Base-by-base conservation (phyloP, 768 basidiomycete species). In the Collybiopsis luxurians region DNA sequence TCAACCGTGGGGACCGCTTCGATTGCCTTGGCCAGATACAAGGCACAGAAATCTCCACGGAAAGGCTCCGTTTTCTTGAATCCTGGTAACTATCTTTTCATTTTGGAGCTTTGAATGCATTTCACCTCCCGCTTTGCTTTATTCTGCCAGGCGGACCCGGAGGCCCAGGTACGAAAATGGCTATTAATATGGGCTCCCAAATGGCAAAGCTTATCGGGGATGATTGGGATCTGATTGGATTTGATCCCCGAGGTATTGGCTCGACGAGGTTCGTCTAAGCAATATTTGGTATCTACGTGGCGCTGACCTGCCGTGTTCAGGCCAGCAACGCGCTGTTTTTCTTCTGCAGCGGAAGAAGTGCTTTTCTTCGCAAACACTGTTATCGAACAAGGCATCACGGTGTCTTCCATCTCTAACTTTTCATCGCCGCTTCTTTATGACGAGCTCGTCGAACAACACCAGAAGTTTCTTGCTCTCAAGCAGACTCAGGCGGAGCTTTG, bases 221-320 rank as follows among this genome's bases (percentile, higher is more conserved):
- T 13, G 63, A 67, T 13, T 69, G 63, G 60, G 68, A 71, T 50
- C 34, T 71, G 5, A 50, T 71, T 7, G 68, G 68, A 3, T 71
- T 69, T 36, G 69, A 71, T 53, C 68, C 67, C 21, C 59, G 69
- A 44, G 68, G 63, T 2, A 63, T 67, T 48, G 63, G 63, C 31
- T 24, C 56, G 7, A 67, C 66, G 1, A 59, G 49, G 66, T 63
- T 36, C 10, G 61, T 42, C 9, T 27, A 12, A 5, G 13, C 13
- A 34, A 5, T 13, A 19, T 19, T n/a, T 48, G 31, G 4, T 17
- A 6, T 24, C 31, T 36, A 9, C 7, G 4, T 51, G 30, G 26
- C 4, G 13, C 4, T 26, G 19, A 3, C 23, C 1, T 39, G 42
- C 7, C 15, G 23, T 21, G 10, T n/a, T 11, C 13, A 67, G 66